These are phyloP conservation scores for Linnemannia hyalina DNA, from an alignment of 192 early-diverging fungal genomes.

Conservation along the genomic window DNA sequence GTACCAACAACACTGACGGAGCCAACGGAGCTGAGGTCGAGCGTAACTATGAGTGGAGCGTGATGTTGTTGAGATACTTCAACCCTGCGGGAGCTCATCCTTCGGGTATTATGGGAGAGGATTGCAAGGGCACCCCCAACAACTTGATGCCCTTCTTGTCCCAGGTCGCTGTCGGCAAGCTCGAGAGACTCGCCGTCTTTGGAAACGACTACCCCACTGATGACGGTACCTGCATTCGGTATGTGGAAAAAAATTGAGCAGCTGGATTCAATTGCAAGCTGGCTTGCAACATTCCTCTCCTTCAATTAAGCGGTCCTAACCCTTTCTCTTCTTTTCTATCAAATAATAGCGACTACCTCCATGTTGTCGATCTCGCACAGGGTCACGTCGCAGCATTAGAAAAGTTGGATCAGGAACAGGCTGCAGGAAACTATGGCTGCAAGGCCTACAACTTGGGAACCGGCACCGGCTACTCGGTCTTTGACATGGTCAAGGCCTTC, in stretches of 20 bases:
- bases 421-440: conserved; percentile 53
- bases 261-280: background rate
- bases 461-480: conserved; percentile 93
- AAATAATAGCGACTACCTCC: conserved; percentile 87
- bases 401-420: conserved; percentile 73
- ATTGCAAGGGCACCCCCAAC: conserved; percentile 86
- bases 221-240: conserved; percentile 82
- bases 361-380: conserved; percentile 92
- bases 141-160: conserved; percentile 93
- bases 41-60: conserved; percentile 70
- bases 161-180: conserved; percentile 88
- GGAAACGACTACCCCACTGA: conserved; percentile 92
- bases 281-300: background rate
- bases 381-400: conserved; percentile 90
- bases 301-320: background rate
- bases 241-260: background rate
- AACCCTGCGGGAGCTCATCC: conserved; percentile 95
- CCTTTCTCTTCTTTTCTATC: background rate
- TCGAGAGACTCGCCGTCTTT: conserved; percentile 88
- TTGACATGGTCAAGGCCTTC: conserved; percentile 91
- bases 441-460: conserved; percentile 93
- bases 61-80: conserved; percentile 83
- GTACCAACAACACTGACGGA: background rate
- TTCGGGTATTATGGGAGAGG: conserved; percentile 92
- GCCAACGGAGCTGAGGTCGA: conserved; percentile 5